Evolutionary conservation across 306 rosid species (phyloP), one percentile per base, ranked within the genome.

Genomic region (Cucurbita maxima): DNA sequence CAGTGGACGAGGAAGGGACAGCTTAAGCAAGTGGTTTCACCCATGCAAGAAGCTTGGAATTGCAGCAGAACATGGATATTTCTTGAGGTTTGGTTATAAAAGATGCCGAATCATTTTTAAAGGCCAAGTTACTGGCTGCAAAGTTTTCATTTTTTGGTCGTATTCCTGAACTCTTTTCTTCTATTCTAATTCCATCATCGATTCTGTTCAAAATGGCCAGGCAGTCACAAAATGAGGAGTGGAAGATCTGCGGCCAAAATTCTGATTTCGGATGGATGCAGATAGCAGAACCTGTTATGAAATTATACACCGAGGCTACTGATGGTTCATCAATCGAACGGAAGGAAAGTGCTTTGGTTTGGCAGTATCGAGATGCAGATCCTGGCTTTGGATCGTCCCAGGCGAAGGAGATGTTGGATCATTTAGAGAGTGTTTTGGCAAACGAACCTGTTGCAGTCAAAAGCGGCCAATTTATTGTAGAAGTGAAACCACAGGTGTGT

Each of bases 371-470:
- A 62, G 89, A 90, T 75, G 94, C 96, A 22, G 94, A 88, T 81
- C 79, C 82, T 36, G 87, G 84, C 47, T 90, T 90, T 22, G 96
- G 96, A 73, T 90, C 96, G 74, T 56, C 89, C 79, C 96, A 90
- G 76, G 94, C 96, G 61, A 86, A 88, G 83, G 96, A 90, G 81
- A 83, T 90, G 94, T 76, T 88, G 43, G 94, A 88, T 86, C 96
- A 90, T 85, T 84, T 88, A 13, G 96, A 90, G 78, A 85, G 94
- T 76, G 96, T 90, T 79, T 82, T 90, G 76, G 88, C 96, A 80
- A 90, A 90, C 79, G 96, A 90, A 64, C 91, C 96, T 55, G 96
- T 88, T 82, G 85, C 91, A 59, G 94, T 76, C n/a, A 90, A 90
- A 86, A 85, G 86, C 76, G 96, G 94, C 76, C 88, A 90, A 59